phyloP scores from a whole-genome alignment of 164 flowering plant species.

The Stephania yunnanensis region DNA sequence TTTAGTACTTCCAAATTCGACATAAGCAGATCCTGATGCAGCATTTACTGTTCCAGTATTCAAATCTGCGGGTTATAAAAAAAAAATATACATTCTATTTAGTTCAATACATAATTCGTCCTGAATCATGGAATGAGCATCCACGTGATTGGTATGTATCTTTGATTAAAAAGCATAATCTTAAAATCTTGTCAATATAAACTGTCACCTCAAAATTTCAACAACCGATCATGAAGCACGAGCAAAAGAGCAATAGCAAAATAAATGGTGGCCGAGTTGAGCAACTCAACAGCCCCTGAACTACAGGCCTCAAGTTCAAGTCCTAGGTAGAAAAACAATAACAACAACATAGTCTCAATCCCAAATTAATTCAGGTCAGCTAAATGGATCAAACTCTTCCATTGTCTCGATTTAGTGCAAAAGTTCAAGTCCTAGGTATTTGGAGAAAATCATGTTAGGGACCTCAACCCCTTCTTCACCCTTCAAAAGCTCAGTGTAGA shows the following conservation, averaged over 20 bases:
- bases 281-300: neutral
- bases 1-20: conserved; percentile 87
- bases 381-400: no score
- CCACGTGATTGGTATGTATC: neutral
- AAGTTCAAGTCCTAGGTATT: neutral
- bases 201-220: neutral
- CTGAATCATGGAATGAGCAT: neutral
- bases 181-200: neutral
- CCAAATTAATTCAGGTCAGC: no score
- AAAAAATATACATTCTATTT: neutral
- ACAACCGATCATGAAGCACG: neutral
- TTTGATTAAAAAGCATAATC: neutral
- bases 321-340: no score
- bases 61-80: conserved; percentile 48
- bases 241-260: neutral
- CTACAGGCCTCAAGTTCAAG: neutral
- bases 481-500: no score
- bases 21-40: conserved; percentile 96
- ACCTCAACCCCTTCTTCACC: no score
- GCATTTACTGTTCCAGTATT: conserved; percentile 83
- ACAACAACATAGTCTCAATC: no score
- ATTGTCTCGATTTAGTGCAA: no score
- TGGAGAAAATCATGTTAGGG: no score
- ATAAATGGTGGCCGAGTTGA: neutral
- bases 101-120: neutral